phyloP scores from a whole-genome alignment of 129 eudicot species.

The Pittosporum tobira region DNA sequence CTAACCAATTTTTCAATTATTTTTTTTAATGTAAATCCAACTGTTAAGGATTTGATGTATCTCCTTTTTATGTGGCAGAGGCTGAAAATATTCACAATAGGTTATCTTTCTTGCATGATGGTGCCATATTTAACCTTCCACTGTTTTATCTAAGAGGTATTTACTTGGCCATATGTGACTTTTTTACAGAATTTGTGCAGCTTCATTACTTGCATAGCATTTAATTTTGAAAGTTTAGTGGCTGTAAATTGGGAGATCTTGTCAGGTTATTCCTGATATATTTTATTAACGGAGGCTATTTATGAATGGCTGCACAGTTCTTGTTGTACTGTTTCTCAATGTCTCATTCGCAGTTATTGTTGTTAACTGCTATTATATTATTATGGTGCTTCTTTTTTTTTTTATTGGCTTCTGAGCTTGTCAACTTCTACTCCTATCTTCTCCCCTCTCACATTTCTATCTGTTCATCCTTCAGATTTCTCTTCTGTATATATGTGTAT shows the following conservation, averaged over 20 bases:
- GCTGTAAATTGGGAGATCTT: not conserved
- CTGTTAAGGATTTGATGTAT: not conserved
- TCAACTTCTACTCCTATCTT: too few relatives aligned
- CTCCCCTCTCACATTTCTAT: too few relatives aligned
- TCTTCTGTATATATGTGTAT: too few relatives aligned
- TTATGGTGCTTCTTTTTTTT: too few relatives aligned
- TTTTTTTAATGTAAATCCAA: too few relatives aligned
- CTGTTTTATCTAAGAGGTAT: slow-evolving; percentile 89
- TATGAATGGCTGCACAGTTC: too few relatives aligned
- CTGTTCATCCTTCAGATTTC: too few relatives aligned
- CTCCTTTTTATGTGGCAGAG: slow-evolving; percentile 35
- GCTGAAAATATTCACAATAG: slow-evolving; percentile 86
- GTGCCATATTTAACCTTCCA: slow-evolving; percentile 63
- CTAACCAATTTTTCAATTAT: not conserved
- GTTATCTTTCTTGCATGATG: slow-evolving; percentile 72
- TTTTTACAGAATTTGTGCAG: not conserved
- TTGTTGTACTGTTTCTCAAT: too few relatives aligned
- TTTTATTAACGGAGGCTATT: not conserved
- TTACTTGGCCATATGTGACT: not conserved
- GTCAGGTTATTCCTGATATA: not conserved
- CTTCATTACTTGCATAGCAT: not conserved
- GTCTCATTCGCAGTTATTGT: too few relatives aligned
- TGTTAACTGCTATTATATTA: too few relatives aligned
- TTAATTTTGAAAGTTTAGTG: not conserved
- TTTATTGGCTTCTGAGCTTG: too few relatives aligned